Evolutionary conservation across 176 grass and related monocot species (phyloP), one percentile per base, ranked within the genome.

Genomic region (bread wheat (Triticum aestivum)): DNA sequence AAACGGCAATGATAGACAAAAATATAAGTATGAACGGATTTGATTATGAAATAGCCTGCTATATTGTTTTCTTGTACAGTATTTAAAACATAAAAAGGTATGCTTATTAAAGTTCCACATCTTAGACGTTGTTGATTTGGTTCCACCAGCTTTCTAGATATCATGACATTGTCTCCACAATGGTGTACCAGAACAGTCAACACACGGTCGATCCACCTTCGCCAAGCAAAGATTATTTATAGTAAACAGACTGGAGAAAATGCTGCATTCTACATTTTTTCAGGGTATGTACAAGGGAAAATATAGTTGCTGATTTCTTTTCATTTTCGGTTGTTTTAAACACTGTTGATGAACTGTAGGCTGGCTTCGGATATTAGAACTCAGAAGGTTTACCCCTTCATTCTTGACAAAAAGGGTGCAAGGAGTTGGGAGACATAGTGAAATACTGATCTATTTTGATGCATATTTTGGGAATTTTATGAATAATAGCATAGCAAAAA

Each of bases 121-220:
- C 12, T 77, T 20, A 76, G 8, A 85, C 29, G 24, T 54, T 26
- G n/a, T 56, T 78, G 54, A 75, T 52, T 8, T 30, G 42, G 17
- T 51, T 29, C 24, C 41, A 54, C 59, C 13, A 14, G 54, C 54
- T 21, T 58, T 58, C 18, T 58, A 58, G 54, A 58, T 58, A 58
- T 58, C 54, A 1, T 58, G 18, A 8, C 54, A 58, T 58, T 58
- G 18, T 58, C 52, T 51, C 52, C 52, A 56, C 41, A 47, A 63
- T 74, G 39, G 58, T 65, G 26, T 76, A 75, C 26, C 70, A 76
- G 59, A 84, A 75, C 58, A 84, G 24, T 32, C 35, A 63, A 17
- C 9, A 45, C 54, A 61, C 14, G 45, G 10, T 42, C 47, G 44
- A 29, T 65, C 18, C 58, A 84, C 11, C 26, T 74, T 75, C 24